These are phyloP conservation scores for Neurospora sp. DNA, from an alignment of 2,329 filamentous ascomycete species.

Conservation along the genomic window DNA sequence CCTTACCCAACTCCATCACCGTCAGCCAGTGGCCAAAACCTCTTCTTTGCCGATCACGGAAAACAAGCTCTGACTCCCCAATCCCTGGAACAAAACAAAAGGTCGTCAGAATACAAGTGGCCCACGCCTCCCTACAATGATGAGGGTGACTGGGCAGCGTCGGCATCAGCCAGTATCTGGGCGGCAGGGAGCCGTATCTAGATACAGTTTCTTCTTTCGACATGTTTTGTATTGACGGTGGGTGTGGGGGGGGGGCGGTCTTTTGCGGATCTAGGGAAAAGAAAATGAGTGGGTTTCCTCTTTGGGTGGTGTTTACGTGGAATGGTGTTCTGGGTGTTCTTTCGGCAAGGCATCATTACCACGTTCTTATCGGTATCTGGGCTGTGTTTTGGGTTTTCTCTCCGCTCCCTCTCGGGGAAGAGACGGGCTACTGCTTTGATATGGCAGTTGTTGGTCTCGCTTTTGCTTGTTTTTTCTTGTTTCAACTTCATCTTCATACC, in stretches of 20 bases:
- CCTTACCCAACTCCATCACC: conserved; percentile 61
- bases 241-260: background rate
- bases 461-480: conserved; percentile 1
- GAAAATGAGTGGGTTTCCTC: background rate
- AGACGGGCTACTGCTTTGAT: background rate
- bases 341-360: conserved; percentile 1
- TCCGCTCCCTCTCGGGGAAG: background rate
- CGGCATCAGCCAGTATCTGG: conserved; percentile 73
- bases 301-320: conserved; percentile 5
- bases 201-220: conserved; percentile 18
- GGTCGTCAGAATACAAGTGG: conserved; percentile 60
- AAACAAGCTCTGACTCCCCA: conserved; percentile 55
- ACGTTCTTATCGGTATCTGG: background rate
- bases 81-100: conserved; percentile 59
- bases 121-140: conserved; percentile 85
- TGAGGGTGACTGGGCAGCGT: conserved; percentile 82
- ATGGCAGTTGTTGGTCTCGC: background rate
- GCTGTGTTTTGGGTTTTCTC: background rate
- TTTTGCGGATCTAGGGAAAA: background rate
- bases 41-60: conserved; percentile 57
- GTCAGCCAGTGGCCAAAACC: conserved; percentile 72
- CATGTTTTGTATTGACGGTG: conserved; percentile 7
- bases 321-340: conserved; percentile 5
- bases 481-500: background rate
- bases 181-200: conserved; percentile 58